Evolutionary conservation across 805 yeast species (phyloP), one percentile per base, ranked within the genome.

Genomic region (Scheffersomyces coipomensis): DNA sequence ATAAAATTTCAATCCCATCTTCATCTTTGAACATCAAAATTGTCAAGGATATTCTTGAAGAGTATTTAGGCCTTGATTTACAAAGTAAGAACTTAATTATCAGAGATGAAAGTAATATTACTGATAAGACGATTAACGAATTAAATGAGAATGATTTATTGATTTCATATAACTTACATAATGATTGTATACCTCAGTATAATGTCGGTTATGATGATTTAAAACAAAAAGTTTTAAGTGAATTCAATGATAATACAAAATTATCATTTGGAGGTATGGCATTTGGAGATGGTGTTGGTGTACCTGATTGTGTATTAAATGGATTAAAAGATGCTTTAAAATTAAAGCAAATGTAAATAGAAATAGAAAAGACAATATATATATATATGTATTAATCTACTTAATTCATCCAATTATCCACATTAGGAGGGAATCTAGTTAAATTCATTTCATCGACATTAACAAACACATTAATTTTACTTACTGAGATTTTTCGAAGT

Each of bases 301-400:
- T 90, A 2, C 96, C 96, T 1, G 97, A 90, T 61, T 84, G 90
- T 46, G 83, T 88, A 1, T 59, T 77, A 23, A 79, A 81, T 52
- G 76, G 84, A 3, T 71, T 85, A 38, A 74, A 71, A 35, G 77
- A 71, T 40, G 93, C 90, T 12, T 41, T 48, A 24, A 39, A 46
- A 37, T 18, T 44, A 16, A 40, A 36, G n/a, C 42, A 38, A 25
- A 12, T 12, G 12, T 25, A 25, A 10, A 12, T 21, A 29, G 12
- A 32, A 25, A 32, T 19, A 13, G 13, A 37, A 37, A 25, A 13
- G 13, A 37, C 31, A 25, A 19, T 19, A 35, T 21, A 35, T 35
- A 21, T 29, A 19, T 29, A n/a, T 29, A 25, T 17, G 10, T 8
- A 25, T 19, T 15, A 21, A 30, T 30, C 23, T 15, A 30, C 19